Percentiles rank a stretch among this genome's conserved stretches.
These are phyloP conservation scores for Yamadazyma oceani DNA, from an alignment of 1,139 yeast species.

Conservation along the genomic window DNA sequence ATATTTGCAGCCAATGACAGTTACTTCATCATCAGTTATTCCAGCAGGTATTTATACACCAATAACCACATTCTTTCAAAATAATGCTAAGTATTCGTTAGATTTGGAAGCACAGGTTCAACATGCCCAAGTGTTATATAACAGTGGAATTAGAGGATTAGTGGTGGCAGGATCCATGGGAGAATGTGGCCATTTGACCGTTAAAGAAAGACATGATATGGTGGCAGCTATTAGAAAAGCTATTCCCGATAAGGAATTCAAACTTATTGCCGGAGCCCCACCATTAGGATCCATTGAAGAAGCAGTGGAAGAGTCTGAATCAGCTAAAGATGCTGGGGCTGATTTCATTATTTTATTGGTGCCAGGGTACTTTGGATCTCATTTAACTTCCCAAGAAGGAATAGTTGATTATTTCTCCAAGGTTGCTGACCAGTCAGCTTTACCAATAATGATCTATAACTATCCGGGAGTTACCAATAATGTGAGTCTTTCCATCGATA, in stretches of 20 bases:
- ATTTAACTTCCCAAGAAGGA: constrained; percentile 34
- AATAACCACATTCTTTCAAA: constrained; percentile 49
- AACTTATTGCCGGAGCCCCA: constrained; percentile 38
- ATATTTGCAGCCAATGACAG: constrained; percentile 11
- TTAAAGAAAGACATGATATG: constrained; percentile 30
- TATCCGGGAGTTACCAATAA: constrained; percentile 43
- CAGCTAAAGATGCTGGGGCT: constrained; percentile 34
- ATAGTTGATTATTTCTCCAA: constrained; percentile 31
- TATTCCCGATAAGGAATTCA: constrained; percentile 27
- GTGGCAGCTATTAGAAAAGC: constrained; percentile 23
- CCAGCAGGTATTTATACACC: constrained; percentile 46
- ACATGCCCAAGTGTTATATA: constrained; percentile 40
- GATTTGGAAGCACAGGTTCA: constrained; percentile 43
- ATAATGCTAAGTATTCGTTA: constrained; percentile 32
- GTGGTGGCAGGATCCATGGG: constrained; percentile 52
- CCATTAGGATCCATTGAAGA: constrained; percentile 29
- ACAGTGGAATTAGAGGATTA: constrained; percentile 45
- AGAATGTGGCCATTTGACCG: constrained; percentile 36
- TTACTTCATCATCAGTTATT: constrained; percentile 8
- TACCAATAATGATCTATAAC: constrained; percentile 37
- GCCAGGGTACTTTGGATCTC: constrained; percentile 36
- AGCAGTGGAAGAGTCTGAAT: constrained; percentile 28
- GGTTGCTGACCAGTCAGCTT: constrained; percentile 29
- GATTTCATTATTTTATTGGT: constrained; percentile 32
- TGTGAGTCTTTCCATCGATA: constrained; percentile 33